phyloP scores from a whole-genome alignment of 1,139 yeast species.

The Wickerhamomyces sp. region DNA sequence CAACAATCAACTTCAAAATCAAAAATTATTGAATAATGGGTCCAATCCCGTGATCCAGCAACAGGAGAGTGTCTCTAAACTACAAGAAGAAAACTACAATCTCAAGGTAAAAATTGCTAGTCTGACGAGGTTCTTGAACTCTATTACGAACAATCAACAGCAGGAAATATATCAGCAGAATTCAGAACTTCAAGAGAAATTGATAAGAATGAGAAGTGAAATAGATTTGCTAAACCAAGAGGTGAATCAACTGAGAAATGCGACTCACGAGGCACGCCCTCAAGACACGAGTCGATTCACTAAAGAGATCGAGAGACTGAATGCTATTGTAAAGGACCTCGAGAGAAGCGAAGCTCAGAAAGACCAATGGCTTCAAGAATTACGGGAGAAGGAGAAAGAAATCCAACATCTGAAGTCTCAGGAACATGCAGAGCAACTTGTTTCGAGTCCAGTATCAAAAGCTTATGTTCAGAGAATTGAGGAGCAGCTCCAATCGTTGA shows the following conservation, averaged over 20 bases:
- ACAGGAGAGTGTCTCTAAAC: constrained; percentile 42
- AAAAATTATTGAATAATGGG: constrained; percentile 28
- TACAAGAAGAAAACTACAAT: constrained; percentile 58
- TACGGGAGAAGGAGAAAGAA: constrained; percentile 14
- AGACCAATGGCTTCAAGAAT: constrained; percentile 14
- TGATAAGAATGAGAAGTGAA: constrained; percentile 20
- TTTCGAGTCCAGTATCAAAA: constrained; percentile 10
- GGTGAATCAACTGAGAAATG: constrained; percentile 8
- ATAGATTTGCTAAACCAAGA: constrained; percentile 14
- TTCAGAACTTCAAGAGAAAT: constrained; percentile 24
- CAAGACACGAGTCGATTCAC: not conserved
- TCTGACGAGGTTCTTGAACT: constrained; percentile 42
- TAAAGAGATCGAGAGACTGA: constrained; percentile 17
- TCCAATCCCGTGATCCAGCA: constrained; percentile 51
- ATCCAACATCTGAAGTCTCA: constrained; percentile 8
- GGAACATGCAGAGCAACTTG: constrained; percentile 4
- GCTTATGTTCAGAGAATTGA: constrained; percentile 8
- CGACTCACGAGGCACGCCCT: not conserved
- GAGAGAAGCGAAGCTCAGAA: constrained; percentile 8
- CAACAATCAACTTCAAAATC: constrained; percentile 12
- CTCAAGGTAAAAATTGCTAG: constrained; percentile 56
- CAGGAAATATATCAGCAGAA: constrained; percentile 22
- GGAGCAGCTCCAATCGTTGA: constrained; percentile 10
- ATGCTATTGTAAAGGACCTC: constrained; percentile 7
- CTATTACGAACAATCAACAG: constrained; percentile 21